A percentile compares a stretch with the other conserved stretches of the same genome.
Conservation (phyloP, 768 basidiomycete species). For the Lactifluus pinguis region DNA sequence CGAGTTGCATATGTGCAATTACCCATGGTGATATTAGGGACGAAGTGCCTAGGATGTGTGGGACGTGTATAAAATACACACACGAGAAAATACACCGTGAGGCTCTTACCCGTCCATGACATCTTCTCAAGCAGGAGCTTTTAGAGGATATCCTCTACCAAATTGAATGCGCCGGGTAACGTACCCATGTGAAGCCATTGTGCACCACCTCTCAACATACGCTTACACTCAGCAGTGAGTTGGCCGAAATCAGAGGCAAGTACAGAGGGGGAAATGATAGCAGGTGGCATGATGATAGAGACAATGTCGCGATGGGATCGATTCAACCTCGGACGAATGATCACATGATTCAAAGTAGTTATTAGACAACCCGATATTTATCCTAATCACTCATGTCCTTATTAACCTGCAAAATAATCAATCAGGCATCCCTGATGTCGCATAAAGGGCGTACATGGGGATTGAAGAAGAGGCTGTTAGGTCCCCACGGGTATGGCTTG, state of each 20-base stretch:
- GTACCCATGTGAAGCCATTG: conserved; percentile 98
- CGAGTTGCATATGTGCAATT: conserved; percentile 21
- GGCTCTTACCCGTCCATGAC: conserved; percentile 88
- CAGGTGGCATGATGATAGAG: conserved; percentile 55
- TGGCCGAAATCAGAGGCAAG: conserved; percentile 97
- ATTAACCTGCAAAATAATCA: conserved; percentile 39
- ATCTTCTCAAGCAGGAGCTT: conserved; percentile 40
- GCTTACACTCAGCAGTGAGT: conserved; percentile 88
- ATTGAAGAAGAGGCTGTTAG: conserved; percentile 79
- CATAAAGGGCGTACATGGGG: conserved; percentile 40
- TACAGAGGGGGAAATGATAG: conserved; percentile 95
- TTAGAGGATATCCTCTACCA: background rate
- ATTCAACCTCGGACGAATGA: background rate
- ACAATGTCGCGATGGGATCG: background rate
- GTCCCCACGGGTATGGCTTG: conserved; percentile 83
- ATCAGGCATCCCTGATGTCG: background rate
- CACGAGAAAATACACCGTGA: background rate
- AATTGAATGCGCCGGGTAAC: conserved; percentile 14
- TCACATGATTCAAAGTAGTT: background rate
- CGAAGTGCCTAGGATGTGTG: conserved; percentile 68
- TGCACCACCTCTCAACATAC: conserved; percentile 92
- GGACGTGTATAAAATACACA: background rate
- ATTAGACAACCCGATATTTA: conserved; percentile 6
- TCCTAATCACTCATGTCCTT: conserved; percentile 45
- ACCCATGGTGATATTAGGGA: conserved; percentile 99